A percentile compares a stretch with the other conserved stretches of the same genome.
Evolutionary conservation across 2,329 filamentous ascomycete genomes (phyloP).

Genomic region (Arthroderma sp.): DNA sequence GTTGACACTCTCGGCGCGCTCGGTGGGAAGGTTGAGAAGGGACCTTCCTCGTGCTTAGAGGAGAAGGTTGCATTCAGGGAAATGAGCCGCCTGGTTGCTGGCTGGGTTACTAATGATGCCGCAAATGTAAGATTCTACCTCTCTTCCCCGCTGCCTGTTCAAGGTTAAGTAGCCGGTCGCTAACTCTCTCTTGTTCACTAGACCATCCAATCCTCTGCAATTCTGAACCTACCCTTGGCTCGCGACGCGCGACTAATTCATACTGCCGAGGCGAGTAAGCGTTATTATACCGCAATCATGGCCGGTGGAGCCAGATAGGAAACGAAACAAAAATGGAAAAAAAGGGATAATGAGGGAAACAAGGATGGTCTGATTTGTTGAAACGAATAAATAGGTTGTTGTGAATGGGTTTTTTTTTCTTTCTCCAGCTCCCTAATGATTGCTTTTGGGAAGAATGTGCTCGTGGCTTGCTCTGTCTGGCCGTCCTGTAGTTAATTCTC

Average conservation of each 20-base stretch:
- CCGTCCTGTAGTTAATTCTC: no score
- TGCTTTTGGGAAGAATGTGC: no score
- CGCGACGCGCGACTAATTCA: constrained; percentile 60
- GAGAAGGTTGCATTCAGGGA: constrained; percentile 66
- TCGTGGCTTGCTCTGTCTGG: no score
- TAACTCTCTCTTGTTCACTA: constrained; percentile 9
- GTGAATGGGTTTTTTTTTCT: no score
- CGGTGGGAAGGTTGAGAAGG: constrained; percentile 27
- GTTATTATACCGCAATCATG: constrained; percentile 55
- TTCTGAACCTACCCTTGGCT: constrained; percentile 41
- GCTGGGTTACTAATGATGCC: constrained; percentile 47
- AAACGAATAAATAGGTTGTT: no score
- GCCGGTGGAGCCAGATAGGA: constrained; percentile 16
- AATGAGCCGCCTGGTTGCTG: constrained; percentile 63
- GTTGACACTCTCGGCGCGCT: constrained; percentile 35
- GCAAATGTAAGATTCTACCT: constrained; percentile 39
- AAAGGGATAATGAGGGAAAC: not conserved
- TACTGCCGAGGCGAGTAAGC: constrained; percentile 54
- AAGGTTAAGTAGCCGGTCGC: not conserved
- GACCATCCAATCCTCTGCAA: constrained; percentile 24
- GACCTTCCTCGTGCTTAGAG: constrained; percentile 33
- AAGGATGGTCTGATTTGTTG: not conserved
- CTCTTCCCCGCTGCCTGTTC: not conserved
- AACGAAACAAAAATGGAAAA: not conserved
- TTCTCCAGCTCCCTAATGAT: no score